Evolutionary conservation across 352 stramenopile species (phyloP).

Genomic region (Phytophthora rubi): DNA sequence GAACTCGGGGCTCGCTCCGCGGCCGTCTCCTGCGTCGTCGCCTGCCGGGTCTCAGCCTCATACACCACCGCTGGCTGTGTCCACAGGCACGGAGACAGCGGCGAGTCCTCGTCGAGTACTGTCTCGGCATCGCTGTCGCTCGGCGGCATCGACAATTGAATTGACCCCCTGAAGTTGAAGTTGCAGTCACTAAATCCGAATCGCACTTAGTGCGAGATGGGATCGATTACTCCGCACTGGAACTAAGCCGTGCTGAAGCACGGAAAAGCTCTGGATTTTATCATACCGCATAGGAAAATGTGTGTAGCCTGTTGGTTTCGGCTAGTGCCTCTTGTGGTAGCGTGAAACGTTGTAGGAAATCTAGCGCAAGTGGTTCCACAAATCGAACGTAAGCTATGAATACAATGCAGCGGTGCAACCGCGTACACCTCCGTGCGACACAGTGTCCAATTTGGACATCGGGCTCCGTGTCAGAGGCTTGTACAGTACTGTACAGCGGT

Average conservation of each 20-base stretch:
- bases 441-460: too few species aligned
- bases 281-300: too few species aligned
- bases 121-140: conserved; percentile 45
- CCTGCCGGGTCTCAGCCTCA: neutral
- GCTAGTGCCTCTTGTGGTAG: too few species aligned
- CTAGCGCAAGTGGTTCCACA: too few species aligned
- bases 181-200: conserved; percentile 7
- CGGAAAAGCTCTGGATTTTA: too few species aligned
- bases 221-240: neutral
- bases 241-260: neutral
- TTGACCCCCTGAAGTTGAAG: conserved; percentile 40
- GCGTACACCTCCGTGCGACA: too few species aligned
- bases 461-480: too few species aligned
- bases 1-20: neutral
- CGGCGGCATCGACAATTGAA: conserved; percentile 3
- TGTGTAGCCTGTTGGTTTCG: too few species aligned
- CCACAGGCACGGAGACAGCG: conserved; percentile 53
- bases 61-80: neutral
- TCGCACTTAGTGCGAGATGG: conserved; percentile 15
- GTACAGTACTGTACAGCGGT: too few species aligned
- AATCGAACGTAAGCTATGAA: too few species aligned
- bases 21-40: neutral
- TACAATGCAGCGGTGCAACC: too few species aligned
- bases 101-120: conserved; percentile 42
- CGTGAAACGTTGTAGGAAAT: too few species aligned